A percentile compares a stretch with the other conserved stretches of the same genome.
phyloP scores from a whole-genome alignment of 2,329 filamentous ascomycete species.

The Curvularia spicifera region DNA sequence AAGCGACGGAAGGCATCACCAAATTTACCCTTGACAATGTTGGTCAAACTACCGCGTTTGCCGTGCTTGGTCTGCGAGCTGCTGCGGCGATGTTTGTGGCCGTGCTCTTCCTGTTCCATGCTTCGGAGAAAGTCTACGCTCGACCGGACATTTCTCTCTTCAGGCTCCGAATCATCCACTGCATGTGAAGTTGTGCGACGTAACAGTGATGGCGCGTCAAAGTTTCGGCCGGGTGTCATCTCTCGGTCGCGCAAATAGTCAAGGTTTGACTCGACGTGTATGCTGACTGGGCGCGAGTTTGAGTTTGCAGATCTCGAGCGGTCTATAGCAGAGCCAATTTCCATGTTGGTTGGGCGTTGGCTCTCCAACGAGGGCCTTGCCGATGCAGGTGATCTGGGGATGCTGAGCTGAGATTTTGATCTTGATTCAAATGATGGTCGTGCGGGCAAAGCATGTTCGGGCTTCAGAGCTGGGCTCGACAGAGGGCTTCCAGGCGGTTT shows the following conservation, averaged over 20 bases:
- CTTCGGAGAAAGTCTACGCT: constrained; percentile 83
- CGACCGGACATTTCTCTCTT: constrained; percentile 73
- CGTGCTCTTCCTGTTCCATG: constrained; percentile 67
- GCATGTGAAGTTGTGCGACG: constrained; percentile 40
- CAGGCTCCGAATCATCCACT: constrained; percentile 50
- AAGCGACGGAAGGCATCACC: constrained; percentile 94
- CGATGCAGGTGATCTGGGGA: constrained; percentile 62
- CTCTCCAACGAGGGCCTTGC: constrained; percentile 75
- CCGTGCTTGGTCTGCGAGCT: constrained; percentile 65
- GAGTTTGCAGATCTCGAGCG: constrained; percentile 69
- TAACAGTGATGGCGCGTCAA: constrained; percentile 40
- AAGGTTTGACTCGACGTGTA: constrained; percentile 80
- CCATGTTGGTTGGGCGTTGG: constrained; percentile 67
- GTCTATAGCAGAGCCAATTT: constrained; percentile 64
- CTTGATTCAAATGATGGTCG: constrained; percentile 55
- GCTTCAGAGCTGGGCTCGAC: constrained; percentile 36
- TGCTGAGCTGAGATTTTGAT: constrained; percentile 60
- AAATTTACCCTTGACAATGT: constrained; percentile 83
- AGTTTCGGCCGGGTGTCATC: constrained; percentile 53
- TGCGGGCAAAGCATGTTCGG: constrained; percentile 47
- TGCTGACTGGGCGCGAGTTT: constrained; percentile 77
- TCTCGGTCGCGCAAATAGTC: constrained; percentile 84
- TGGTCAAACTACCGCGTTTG: constrained; percentile 76
- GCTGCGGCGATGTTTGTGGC: constrained; percentile 62
- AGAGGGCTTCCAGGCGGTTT: constrained; percentile 44